A percentile compares a stretch with the other conserved stretches of the same genome.
These are phyloP conservation scores for Ascobolus immersus DNA, from an alignment of 495 filamentous ascomycete species.

Conservation along the genomic window DNA sequence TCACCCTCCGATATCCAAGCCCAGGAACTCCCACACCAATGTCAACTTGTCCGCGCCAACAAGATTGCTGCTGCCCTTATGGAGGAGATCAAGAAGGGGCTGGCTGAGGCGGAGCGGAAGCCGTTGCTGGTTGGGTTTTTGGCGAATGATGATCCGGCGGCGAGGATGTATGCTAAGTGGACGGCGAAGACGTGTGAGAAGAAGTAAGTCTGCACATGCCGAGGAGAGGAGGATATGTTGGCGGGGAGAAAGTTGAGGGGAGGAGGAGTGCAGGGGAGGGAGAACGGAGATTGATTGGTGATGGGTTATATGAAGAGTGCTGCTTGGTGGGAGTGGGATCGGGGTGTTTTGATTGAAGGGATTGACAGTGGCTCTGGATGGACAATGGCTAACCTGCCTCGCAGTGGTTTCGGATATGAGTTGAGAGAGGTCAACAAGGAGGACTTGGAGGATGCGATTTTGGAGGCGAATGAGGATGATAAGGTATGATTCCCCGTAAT, in stretches of 20 bases:
- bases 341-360: neutral
- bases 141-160: slow-evolving; percentile 72
- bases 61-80: slow-evolving; percentile 54
- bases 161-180: slow-evolving; percentile 83
- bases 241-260: no score
- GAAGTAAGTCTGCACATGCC: slow-evolving; percentile 41
- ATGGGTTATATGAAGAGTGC: no score
- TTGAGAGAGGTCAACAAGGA: slow-evolving; percentile 63
- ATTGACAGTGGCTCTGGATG: neutral
- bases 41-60: slow-evolving; percentile 74
- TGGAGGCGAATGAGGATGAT: slow-evolving; percentile 54
- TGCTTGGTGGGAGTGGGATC: no score
- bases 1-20: no score
- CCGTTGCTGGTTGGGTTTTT: slow-evolving; percentile 77
- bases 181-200: slow-evolving; percentile 86
- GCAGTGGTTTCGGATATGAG: slow-evolving; percentile 68
- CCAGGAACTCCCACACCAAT: no score
- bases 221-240: slow-evolving; percentile 16
- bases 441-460: slow-evolving; percentile 60
- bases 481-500: slow-evolving; percentile 79
- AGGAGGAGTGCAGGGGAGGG: no score
- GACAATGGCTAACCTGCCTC: neutral
- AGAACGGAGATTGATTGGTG: no score
- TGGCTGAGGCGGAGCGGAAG: slow-evolving; percentile 35
- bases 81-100: slow-evolving; percentile 43